Evolutionary conservation across 2,329 filamentous ascomycete genomes (phyloP).

Genomic region (Scytalidium sp.): DNA sequence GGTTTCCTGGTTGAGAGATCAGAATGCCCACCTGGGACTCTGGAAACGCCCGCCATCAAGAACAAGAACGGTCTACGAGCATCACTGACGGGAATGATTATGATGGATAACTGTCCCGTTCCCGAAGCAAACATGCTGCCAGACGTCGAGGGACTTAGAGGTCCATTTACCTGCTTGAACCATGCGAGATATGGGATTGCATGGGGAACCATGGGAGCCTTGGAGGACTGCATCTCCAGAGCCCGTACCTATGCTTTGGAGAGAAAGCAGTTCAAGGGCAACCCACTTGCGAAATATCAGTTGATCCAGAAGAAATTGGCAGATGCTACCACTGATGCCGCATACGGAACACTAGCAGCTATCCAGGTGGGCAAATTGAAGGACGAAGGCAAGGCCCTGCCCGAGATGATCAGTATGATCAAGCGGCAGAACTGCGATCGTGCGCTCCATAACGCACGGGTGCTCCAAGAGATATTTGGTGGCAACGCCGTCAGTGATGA

Average conservation of each 20-base stretch:
- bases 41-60: constrained; percentile 89
- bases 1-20: constrained; percentile 88
- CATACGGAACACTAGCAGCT: constrained; percentile 85
- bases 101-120: constrained; percentile 87
- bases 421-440: constrained; percentile 97
- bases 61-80: constrained; percentile 93
- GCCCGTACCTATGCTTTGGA: constrained; percentile 87
- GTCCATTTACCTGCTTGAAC: constrained; percentile 93
- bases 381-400: constrained; percentile 81
- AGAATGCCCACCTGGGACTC: constrained; percentile 79
- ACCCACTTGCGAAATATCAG: constrained; percentile 94
- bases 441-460: constrained; percentile 74
- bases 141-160: constrained; percentile 77
- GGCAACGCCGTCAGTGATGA: constrained; percentile 98
- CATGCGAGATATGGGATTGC: constrained; percentile 91
- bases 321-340: constrained; percentile 86
- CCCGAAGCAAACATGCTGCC: constrained; percentile 93
- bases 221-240: constrained; percentile 85
- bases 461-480: constrained; percentile 92
- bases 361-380: constrained; percentile 91
- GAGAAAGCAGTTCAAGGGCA: constrained; percentile 92
- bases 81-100: constrained; percentile 96
- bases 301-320: constrained; percentile 97
- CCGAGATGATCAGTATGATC: constrained; percentile 96
- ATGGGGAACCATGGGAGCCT: constrained; percentile 86